Evolutionary conservation across 2,329 filamentous ascomycete species (phyloP).

Genomic region (Botrytis aclada): DNA sequence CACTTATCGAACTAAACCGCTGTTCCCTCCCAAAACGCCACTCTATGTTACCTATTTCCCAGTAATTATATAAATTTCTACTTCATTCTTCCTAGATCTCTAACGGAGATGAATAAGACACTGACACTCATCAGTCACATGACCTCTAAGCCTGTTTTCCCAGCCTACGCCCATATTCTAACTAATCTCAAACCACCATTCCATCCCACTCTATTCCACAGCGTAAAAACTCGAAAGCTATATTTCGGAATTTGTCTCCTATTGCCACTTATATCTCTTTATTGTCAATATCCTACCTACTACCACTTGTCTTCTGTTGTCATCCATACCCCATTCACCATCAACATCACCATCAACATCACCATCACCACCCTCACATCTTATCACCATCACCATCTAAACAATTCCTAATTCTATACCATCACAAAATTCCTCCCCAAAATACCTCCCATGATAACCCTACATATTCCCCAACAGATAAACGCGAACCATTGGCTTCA

Average conservation of each 20-base stretch:
- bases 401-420: neutral
- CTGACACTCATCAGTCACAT: no score
- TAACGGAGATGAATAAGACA: neutral
- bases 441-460: no score
- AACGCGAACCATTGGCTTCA: no score
- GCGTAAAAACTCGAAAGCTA: no score
- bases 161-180: no score
- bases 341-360: no score
- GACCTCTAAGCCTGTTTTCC: neutral
- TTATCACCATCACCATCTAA: neutral
- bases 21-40: rapidly evolving
- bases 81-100: neutral
- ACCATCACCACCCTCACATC: neutral
- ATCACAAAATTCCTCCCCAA: neutral
- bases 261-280: neutral
- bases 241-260: neutral
- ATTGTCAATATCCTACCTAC: neutral
- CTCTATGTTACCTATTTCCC: rapidly evolving
- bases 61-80: neutral
- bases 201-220: no score
- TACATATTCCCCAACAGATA: no score
- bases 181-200: no score
- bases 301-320: no score
- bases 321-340: no score
- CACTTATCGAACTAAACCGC: neutral